Evolutionary conservation across 805 yeast species (phyloP).

Genomic region (Schizosaccharomyces lindneri): DNA sequence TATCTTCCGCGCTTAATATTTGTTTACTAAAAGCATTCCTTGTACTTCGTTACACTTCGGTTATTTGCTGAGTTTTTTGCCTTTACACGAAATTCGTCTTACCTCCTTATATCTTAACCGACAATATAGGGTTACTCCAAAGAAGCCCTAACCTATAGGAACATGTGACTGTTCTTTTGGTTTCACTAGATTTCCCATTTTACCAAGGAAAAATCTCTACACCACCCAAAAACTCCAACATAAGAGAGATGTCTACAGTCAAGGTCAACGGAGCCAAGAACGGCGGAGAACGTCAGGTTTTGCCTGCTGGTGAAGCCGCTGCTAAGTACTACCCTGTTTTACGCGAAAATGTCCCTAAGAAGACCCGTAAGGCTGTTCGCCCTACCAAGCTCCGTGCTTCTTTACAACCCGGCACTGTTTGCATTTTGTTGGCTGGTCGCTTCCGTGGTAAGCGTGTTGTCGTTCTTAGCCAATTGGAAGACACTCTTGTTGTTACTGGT

Average conservation of each 20-base stretch:
- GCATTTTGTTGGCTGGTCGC: constrained; percentile 94
- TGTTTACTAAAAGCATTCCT: no score
- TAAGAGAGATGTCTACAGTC: not conserved
- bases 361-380: constrained; percentile 66
- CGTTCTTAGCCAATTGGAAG: constrained; percentile 86
- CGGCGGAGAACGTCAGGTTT: constrained; percentile 14
- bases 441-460: constrained; percentile 99
- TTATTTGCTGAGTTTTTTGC: no score
- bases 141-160: not conserved
- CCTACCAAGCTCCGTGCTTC: constrained; percentile 91
- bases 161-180: not conserved
- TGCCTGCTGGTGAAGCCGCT: constrained; percentile 32
- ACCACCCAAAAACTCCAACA: constrained; percentile 1
- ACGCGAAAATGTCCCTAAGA: constrained; percentile 68
- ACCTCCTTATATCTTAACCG: no score
- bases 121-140: not conserved
- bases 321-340: constrained; percentile 80
- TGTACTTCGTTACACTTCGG: no score
- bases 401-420: constrained; percentile 91
- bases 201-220: not conserved
- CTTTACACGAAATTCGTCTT: no score
- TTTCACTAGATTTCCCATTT: not conserved
- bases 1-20: no score
- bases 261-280: constrained; percentile 12
- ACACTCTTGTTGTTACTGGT: constrained; percentile 93